Conservation (phyloP, 2,329 filamentous ascomycete species). For the Fusarium sp. region DNA sequence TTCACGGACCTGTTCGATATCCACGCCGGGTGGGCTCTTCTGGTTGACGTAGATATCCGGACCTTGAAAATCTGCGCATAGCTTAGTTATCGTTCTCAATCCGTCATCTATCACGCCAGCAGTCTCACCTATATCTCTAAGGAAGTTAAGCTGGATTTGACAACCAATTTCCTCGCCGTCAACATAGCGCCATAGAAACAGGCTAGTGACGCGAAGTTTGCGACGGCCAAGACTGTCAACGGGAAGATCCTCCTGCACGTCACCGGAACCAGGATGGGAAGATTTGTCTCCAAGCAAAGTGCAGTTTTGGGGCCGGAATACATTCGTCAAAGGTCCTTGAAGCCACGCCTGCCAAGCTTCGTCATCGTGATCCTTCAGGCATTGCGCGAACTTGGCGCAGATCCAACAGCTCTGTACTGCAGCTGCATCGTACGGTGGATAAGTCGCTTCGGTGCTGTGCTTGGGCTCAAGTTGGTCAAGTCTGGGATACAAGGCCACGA, state of each 20-base stretch:
- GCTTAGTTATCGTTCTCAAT: neutral
- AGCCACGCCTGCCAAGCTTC: neutral
- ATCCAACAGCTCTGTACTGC: neutral
- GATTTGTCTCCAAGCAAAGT: neutral
- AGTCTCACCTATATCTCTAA: neutral
- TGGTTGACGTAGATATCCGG: neutral
- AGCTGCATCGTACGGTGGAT: neutral
- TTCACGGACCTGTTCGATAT: neutral
- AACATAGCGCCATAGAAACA: neutral
- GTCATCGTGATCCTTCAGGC: neutral
- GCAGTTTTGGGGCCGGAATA: neutral
- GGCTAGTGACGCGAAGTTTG: neutral
- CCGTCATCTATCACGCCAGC: neutral
- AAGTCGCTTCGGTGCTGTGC: neutral
- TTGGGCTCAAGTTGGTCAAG: neutral
- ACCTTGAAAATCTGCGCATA: neutral
- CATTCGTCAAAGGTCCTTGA: neutral
- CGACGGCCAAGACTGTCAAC: neutral
- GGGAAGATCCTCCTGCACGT: neutral
- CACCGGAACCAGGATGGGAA: neutral
- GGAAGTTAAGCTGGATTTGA: neutral
- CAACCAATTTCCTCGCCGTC: neutral
- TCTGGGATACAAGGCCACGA: neutral
- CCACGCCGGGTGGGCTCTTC: neutral
- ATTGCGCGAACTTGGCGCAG: neutral